These are phyloP conservation scores for Dalbergia cochinchinensis DNA, from an alignment of 306 rosid species.

Conservation along the genomic window DNA sequence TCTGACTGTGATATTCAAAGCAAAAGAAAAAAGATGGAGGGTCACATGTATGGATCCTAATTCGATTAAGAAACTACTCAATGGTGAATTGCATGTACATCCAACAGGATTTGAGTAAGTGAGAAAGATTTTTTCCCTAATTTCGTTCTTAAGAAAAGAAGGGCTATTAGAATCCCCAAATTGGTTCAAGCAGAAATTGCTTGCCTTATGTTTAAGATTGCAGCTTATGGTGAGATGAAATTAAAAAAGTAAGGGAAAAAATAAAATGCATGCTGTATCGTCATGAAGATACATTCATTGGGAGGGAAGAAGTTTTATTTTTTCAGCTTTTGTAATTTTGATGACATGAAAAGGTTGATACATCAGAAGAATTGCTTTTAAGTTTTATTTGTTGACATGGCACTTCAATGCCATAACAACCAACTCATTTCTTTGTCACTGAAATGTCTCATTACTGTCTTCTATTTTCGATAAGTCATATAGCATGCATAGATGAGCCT, in stretches of 20 bases:
- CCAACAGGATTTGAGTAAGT: slow-evolving; percentile 8
- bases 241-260: too few species aligned
- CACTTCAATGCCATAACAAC: not conserved
- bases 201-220: not conserved
- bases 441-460: not conserved
- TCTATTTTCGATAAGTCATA: not conserved
- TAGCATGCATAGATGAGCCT: not conserved
- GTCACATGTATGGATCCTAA: not conserved
- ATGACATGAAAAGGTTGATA: slow-evolving; percentile 24
- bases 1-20: slow-evolving; percentile 26
- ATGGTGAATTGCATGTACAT: slow-evolving; percentile 9
- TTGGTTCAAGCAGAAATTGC: slow-evolving; percentile 6
- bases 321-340: slow-evolving; percentile 10
- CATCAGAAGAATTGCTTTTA: not conserved
- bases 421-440: not conserved
- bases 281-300: too few species aligned
- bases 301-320: too few species aligned
- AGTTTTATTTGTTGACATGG: not conserved
- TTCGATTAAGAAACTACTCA: not conserved
- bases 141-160: slow-evolving; percentile 16
- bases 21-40: not conserved
- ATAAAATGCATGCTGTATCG: too few species aligned
- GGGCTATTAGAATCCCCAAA: slow-evolving; percentile 12
- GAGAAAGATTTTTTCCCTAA: slow-evolving; percentile 24
- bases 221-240: not conserved